Evolutionary conservation across 495 filamentous ascomycete genomes (phyloP).

Genomic region (Neurospora sp.): DNA sequence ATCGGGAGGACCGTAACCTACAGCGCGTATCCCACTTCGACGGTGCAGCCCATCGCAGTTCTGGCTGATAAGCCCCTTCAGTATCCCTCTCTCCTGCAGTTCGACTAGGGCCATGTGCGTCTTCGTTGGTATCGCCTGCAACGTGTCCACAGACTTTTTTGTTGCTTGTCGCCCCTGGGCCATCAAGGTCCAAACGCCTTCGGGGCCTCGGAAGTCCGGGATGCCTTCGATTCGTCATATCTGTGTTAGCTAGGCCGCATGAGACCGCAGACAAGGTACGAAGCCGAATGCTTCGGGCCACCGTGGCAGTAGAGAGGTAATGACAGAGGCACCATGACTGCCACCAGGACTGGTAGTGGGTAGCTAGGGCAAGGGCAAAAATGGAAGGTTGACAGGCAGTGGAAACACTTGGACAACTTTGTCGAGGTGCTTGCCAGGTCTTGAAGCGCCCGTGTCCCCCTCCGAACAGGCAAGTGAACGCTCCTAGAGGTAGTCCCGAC

Average conservation of each 20-base stretch:
- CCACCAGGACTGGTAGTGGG: too few species aligned
- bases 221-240: constrained; percentile 18
- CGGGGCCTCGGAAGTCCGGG: constrained; percentile 37
- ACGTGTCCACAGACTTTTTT: constrained; percentile 18
- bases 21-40: constrained; percentile 33
- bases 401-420: background rate
- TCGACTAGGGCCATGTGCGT: constrained; percentile 41
- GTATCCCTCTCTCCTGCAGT: constrained; percentile 28
- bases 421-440: background rate
- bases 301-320: background rate
- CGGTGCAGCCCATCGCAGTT: constrained; percentile 39
- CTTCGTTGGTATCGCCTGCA: constrained; percentile 34
- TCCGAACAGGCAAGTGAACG: background rate
- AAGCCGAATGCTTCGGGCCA: too few species aligned
- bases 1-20: constrained; percentile 6
- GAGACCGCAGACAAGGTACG: too few species aligned
- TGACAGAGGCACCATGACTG: background rate
- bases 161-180: constrained; percentile 26
- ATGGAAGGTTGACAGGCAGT: background rate
- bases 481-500: background rate
- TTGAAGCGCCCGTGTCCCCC: background rate
- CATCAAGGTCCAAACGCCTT: constrained; percentile 33
- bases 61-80: constrained; percentile 37
- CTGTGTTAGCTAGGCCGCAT: background rate
- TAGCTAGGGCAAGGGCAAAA: background rate